Conservation (phyloP, 805 yeast genomes). For the Cyberlindnera petersonii region DNA sequence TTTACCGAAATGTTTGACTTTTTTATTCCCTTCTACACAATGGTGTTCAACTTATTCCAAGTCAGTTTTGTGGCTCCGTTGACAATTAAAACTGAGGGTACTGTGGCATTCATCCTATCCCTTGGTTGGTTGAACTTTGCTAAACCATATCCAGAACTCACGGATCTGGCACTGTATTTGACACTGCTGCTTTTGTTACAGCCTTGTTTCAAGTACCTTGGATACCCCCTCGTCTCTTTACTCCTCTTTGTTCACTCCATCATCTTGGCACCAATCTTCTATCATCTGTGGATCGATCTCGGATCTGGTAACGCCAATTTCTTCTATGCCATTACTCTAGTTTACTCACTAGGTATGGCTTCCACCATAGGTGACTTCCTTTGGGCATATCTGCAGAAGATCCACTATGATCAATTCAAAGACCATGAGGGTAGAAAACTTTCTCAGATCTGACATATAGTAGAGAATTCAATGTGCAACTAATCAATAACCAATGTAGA, state of each 20-base stretch:
- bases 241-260: slow-evolving; percentile 54
- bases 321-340: slow-evolving; percentile 89
- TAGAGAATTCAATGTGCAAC: no score
- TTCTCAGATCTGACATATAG: slow-evolving; percentile 10
- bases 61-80: slow-evolving; percentile 68
- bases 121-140: slow-evolving; percentile 58
- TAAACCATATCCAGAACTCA: slow-evolving; percentile 81
- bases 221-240: slow-evolving; percentile 45
- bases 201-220: slow-evolving; percentile 42
- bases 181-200: slow-evolving; percentile 45
- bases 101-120: slow-evolving; percentile 49
- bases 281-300: slow-evolving; percentile 88
- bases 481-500: no score
- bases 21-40: slow-evolving; percentile 77
- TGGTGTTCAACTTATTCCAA: slow-evolving; percentile 76
- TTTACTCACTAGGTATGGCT: slow-evolving; percentile 67
- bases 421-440: slow-evolving; percentile 8
- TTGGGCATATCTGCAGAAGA: slow-evolving; percentile 52
- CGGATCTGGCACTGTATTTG: slow-evolving; percentile 63
- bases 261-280: slow-evolving; percentile 80
- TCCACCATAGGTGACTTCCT: slow-evolving; percentile 68
- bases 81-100: slow-evolving; percentile 66
- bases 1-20: slow-evolving; percentile 93
- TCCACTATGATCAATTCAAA: slow-evolving; percentile 14
- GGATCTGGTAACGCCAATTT: slow-evolving; percentile 96